These are phyloP conservation scores for Dactylonectria estremocensis DNA, from an alignment of 2,329 filamentous ascomycete species.

Conservation along the genomic window DNA sequence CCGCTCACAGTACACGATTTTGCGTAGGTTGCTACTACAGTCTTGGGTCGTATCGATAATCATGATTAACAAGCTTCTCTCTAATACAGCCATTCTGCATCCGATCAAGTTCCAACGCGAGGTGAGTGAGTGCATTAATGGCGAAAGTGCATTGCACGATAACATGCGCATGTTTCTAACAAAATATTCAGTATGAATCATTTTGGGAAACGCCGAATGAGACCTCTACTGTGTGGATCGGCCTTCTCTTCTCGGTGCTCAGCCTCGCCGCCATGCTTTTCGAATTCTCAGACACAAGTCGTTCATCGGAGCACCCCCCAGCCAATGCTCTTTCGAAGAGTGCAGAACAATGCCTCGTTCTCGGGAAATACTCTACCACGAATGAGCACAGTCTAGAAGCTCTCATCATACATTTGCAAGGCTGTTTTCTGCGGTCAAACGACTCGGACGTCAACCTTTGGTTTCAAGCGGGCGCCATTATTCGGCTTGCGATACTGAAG, in stretches of 20 bases:
- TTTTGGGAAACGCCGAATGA: slow-evolving; percentile 60
- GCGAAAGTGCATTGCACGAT: too few relatives aligned
- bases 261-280: slow-evolving; percentile 55
- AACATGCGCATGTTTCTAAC: not conserved
- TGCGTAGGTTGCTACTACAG: slow-evolving; percentile 38
- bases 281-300: slow-evolving; percentile 39
- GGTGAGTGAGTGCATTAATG: slow-evolving; percentile 21
- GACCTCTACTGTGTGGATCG: slow-evolving; percentile 61
- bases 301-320: slow-evolving; percentile 22
- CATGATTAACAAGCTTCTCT: too few relatives aligned
- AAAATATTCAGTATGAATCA: slow-evolving; percentile 53
- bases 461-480: slow-evolving; percentile 60
- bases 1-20: slow-evolving; percentile 41
- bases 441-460: slow-evolving; percentile 58
- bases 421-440: slow-evolving; percentile 49
- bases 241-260: slow-evolving; percentile 61
- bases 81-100: slow-evolving; percentile 44
- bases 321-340: slow-evolving; percentile 39
- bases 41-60: too few relatives aligned
- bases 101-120: slow-evolving; percentile 49
- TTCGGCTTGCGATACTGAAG: slow-evolving; percentile 63
- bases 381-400: slow-evolving; percentile 61
- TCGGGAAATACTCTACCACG: slow-evolving; percentile 60
- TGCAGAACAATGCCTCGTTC: slow-evolving; percentile 60
- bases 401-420: slow-evolving; percentile 58